A percentile compares a stretch with the other conserved stretches of the same genome.
Evolutionary conservation across 2,329 filamentous ascomycete species (phyloP).

Genomic region (Aspergillus unguis): DNA sequence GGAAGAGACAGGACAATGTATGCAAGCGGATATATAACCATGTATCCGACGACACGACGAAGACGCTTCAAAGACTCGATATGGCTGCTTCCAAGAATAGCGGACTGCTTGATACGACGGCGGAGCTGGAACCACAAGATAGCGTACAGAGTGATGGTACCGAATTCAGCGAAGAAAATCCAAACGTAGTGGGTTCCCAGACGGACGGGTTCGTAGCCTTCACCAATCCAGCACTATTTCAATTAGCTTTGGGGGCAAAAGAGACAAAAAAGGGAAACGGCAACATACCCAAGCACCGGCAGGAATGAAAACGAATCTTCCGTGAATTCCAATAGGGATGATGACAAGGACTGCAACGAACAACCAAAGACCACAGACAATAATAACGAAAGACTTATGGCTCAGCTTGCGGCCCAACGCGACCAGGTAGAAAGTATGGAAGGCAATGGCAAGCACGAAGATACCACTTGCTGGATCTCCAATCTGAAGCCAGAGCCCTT

Average conservation of each 20-base stretch:
- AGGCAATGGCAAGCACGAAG: slow-evolving; percentile 53
- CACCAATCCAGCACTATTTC: slow-evolving; percentile 35
- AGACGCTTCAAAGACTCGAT: slow-evolving; percentile 38
- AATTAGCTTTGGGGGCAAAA: slow-evolving; percentile 4
- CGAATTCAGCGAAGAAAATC: slow-evolving; percentile 55
- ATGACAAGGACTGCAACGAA: slow-evolving; percentile 47
- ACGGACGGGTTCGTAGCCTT: slow-evolving; percentile 44
- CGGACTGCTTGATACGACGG: slow-evolving; percentile 40
- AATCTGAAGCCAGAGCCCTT: slow-evolving; percentile 52
- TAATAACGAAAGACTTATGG: slow-evolving; percentile 44
- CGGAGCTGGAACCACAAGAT: slow-evolving; percentile 50
- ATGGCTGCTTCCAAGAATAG: slow-evolving; percentile 36
- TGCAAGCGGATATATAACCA: slow-evolving; percentile 47
- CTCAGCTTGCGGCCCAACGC: slow-evolving; percentile 47
- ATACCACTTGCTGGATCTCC: slow-evolving; percentile 53
- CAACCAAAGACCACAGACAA: slow-evolving; percentile 46
- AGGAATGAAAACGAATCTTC: slow-evolving; percentile 44
- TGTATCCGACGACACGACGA: slow-evolving; percentile 45
- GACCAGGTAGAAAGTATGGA: slow-evolving; percentile 53
- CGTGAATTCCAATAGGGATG: slow-evolving; percentile 45
- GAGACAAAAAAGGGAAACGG: neutral
- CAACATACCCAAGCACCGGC: slow-evolving; percentile 48
- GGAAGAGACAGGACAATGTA: slow-evolving; percentile 65
- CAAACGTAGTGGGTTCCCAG: slow-evolving; percentile 54
- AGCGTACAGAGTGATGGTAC: slow-evolving; percentile 49